These are phyloP conservation scores for Aspergillus viridinutans DNA, from an alignment of 2,329 filamentous ascomycete species.

Conservation along the genomic window DNA sequence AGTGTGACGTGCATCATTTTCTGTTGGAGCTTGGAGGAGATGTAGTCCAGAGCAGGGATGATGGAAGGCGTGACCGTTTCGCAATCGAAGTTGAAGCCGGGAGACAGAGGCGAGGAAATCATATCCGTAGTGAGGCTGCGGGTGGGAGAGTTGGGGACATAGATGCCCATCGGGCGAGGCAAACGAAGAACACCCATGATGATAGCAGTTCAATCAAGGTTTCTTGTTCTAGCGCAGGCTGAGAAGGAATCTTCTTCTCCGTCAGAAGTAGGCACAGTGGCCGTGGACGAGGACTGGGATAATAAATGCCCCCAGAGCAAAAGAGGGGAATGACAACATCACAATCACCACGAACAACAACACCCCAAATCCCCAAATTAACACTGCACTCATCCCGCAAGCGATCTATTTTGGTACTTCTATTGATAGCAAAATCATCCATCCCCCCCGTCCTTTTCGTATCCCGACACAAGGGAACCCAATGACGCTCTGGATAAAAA, in stretches of 20 bases:
- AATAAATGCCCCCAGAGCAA: not conserved
- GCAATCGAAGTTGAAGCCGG: slow-evolving; percentile 35
- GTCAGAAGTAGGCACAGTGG: not conserved
- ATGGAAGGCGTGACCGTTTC: slow-evolving; percentile 34
- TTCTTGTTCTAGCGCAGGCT: not conserved
- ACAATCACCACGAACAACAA: not conserved
- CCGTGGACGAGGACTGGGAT: not conserved
- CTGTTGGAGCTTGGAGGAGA: slow-evolving; percentile 38
- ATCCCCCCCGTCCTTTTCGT: too few relatives aligned
- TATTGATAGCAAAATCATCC: slow-evolving; percentile 6
- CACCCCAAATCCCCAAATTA: not conserved
- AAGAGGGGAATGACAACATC: not conserved
- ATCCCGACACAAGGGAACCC: slow-evolving; percentile 9
- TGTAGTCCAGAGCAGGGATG: slow-evolving; percentile 39
- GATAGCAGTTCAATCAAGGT: not conserved
- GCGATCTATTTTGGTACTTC: slow-evolving; percentile 3
- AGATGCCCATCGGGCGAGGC: slow-evolving; percentile 33
- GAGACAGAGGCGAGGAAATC: slow-evolving; percentile 40
- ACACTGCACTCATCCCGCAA: not conserved
- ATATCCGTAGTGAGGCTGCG: slow-evolving; percentile 37
- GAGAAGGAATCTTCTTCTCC: not conserved
- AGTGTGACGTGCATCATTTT: slow-evolving; percentile 38
- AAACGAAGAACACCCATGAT: slow-evolving; percentile 35
- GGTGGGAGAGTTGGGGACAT: slow-evolving; percentile 31
- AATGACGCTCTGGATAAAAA: slow-evolving; percentile 7